Evolutionary conservation across 805 yeast species (phyloP).

Genomic region (Lipomyces sp.): DNA sequence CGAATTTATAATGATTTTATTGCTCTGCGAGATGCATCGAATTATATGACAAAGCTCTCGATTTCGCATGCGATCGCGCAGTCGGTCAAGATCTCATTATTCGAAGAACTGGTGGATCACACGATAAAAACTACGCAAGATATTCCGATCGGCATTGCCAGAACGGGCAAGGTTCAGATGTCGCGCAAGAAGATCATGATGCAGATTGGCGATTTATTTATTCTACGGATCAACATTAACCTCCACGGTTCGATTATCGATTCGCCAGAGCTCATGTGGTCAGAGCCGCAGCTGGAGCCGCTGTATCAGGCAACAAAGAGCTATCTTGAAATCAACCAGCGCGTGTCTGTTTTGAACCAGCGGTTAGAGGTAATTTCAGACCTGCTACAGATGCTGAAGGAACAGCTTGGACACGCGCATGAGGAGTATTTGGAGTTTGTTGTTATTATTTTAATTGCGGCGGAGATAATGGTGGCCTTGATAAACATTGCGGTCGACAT

Average conservation of each 20-base stretch:
- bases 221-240: constrained; percentile 58
- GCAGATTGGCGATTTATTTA: constrained; percentile 93
- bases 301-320: constrained; percentile 91
- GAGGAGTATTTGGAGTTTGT: constrained; percentile 87
- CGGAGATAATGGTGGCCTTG: constrained; percentile 86
- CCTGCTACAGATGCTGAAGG: constrained; percentile 92
- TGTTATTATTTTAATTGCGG: constrained; percentile 87
- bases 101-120: constrained; percentile 94
- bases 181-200: constrained; percentile 94
- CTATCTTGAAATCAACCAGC: constrained; percentile 89
- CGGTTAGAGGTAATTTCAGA: constrained; percentile 93
- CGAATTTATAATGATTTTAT: constrained; percentile 95
- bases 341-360: constrained; percentile 88
- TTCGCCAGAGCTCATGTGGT: constrained; percentile 98
- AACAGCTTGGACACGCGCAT: constrained; percentile 93
- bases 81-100: constrained; percentile 90
- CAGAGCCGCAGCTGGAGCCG: constrained; percentile 97
- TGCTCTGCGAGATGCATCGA: constrained; percentile 84
- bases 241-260: constrained; percentile 70
- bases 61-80: constrained; percentile 96
- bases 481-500: constrained; percentile 33
- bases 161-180: constrained; percentile 94
- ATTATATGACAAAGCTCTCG: constrained; percentile 89
- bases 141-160: constrained; percentile 94
- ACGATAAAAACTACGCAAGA: constrained; percentile 97